phyloP scores from a whole-genome alignment of 2,329 filamentous ascomycete genomes.

The Ophiosphaerella korrae region DNA sequence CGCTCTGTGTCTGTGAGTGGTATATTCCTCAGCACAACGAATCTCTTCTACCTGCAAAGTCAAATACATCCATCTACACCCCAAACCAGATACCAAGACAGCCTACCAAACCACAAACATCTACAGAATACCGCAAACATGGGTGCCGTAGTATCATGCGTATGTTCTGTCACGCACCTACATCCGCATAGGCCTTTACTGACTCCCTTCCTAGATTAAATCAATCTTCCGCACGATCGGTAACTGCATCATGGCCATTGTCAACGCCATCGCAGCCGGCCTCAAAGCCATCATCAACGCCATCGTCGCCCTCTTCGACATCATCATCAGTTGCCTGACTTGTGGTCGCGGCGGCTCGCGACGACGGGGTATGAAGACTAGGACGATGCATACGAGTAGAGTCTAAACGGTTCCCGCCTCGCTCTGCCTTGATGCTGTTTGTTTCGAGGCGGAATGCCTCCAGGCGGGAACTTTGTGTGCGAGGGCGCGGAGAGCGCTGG shows the following conservation, averaged over 20 bases:
- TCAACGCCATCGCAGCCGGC: conserved; percentile 53
- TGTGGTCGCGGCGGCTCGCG: conserved; percentile 53
- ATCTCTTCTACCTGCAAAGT: neutral
- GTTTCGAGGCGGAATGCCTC: conserved; percentile 14
- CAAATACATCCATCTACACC: neutral
- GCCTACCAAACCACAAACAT: conserved; percentile 1
- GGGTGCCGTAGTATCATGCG: conserved; percentile 84
- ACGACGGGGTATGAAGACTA: conserved; percentile 39
- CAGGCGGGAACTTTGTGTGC: conserved; percentile 7
- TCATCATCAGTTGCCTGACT: conserved; percentile 56
- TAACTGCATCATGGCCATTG: conserved; percentile 53
- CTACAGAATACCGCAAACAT: conserved; percentile 57
- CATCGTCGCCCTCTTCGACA: conserved; percentile 56
- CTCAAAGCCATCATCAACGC: conserved; percentile 55
- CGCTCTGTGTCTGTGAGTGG: neutral
- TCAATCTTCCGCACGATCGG: conserved; percentile 54
- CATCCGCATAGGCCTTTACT: conserved; percentile 10
- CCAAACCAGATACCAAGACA: conserved; percentile 3
- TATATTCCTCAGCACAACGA: conserved; percentile 3
- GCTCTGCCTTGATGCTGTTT: conserved; percentile 4
- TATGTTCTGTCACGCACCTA: conserved; percentile 57
- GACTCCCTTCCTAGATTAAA: conserved; percentile 43
- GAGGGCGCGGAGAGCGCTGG: neutral
- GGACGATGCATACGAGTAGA: conserved; percentile 45
- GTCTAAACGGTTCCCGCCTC: conserved; percentile 36